These are phyloP conservation scores for Cryphonectria naterciae DNA, from an alignment of 2,329 filamentous ascomycete genomes.

Conservation along the genomic window DNA sequence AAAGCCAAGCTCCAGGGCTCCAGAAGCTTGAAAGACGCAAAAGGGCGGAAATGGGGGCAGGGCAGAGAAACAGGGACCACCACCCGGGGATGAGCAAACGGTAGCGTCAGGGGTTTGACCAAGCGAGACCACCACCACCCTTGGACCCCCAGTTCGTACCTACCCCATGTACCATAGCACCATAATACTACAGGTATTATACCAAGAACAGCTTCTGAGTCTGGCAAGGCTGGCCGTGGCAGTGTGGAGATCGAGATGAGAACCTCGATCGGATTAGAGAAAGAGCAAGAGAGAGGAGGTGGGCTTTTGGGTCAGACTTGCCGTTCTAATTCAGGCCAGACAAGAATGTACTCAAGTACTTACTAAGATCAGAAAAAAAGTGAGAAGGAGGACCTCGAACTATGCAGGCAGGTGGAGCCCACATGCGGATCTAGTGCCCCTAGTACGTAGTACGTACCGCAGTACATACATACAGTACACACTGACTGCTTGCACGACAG, in stretches of 20 bases:
- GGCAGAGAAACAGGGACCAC: background rate
- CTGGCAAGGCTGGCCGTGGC: background rate
- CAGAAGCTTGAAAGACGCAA: background rate
- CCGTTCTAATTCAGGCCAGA: background rate
- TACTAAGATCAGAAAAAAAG: background rate
- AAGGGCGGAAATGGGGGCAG: conserved; percentile 4
- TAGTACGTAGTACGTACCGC: background rate
- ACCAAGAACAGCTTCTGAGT: background rate
- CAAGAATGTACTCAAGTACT: background rate
- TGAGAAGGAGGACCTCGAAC: background rate
- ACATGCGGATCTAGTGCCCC: background rate
- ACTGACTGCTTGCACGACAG: no score
- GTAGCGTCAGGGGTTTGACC: conserved; percentile 8
- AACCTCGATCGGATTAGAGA: background rate
- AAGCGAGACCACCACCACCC: background rate
- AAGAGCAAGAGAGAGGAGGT: no score
- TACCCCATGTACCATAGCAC: background rate
- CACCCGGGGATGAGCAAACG: background rate
- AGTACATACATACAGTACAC: background rate
- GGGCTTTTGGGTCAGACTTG: background rate
- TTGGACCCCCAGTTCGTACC: background rate
- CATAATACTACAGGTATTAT: background rate
- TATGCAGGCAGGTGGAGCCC: conserved; percentile 1
- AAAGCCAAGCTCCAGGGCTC: background rate
- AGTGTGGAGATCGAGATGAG: background rate